Evolutionary conservation across 169 alveolate species (phyloP).

Genomic region (Cryptosporidium viatorum): DNA sequence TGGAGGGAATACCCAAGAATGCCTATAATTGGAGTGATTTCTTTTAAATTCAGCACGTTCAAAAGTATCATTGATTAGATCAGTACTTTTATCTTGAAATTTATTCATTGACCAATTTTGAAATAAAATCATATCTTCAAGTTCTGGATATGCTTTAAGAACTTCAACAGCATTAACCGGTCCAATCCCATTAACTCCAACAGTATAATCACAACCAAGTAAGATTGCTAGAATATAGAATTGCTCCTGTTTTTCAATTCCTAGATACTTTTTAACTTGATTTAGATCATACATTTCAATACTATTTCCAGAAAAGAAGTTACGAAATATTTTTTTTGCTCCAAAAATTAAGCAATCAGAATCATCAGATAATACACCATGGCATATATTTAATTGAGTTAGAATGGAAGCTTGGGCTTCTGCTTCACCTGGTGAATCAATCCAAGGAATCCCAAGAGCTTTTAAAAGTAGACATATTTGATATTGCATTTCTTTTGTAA

Average conservation of each 20-base stretch:
- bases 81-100: conserved; percentile 7
- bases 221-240: conserved; percentile 88
- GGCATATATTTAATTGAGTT: conserved; percentile 79
- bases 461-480: conserved; percentile 84
- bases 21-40: conserved; percentile 49
- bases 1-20: conserved; percentile 68
- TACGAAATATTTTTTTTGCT: conserved; percentile 89
- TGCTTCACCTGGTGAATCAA: conserved; percentile 96
- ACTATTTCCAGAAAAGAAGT: conserved; percentile 87
- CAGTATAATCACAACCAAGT: conserved; percentile 95
- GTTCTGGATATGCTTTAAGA: conserved; percentile 88
- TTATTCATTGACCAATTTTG: conserved; percentile 86
- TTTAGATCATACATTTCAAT: conserved; percentile 89
- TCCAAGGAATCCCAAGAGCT: conserved; percentile 92
- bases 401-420: conserved; percentile 94
- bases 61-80: background rate
- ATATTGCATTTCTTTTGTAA: conserved; percentile 74
- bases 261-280: conserved; percentile 82
- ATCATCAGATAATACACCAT: conserved; percentile 94
- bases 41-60: conserved; percentile 58
- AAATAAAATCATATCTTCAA: conserved; percentile 84
- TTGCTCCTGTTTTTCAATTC: conserved; percentile 87
- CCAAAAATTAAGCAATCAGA: conserved; percentile 94
- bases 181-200: conserved; percentile 95
- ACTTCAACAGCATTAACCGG: conserved; percentile 95